Conservation (phyloP, 768 basidiomycete species). For the Naganishia onofrii region DNA sequence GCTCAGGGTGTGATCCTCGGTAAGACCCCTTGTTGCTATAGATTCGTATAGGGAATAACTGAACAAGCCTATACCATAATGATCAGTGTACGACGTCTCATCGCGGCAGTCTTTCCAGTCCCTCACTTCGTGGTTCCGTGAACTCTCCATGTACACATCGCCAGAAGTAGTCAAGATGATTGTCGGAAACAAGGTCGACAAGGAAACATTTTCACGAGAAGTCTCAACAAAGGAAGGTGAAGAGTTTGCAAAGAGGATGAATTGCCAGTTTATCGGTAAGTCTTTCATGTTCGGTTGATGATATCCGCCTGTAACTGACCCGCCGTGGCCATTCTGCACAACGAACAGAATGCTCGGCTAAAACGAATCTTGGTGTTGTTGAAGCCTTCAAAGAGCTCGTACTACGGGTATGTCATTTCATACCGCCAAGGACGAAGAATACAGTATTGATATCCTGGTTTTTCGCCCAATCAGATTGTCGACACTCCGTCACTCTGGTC, state of each 20-base stretch:
- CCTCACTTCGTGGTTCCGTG: conserved; percentile 82
- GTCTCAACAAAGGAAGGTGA: conserved; percentile 75
- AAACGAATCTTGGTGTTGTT: conserved; percentile 78
- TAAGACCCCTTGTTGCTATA: conserved; percentile 35
- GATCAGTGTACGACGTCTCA: conserved; percentile 95
- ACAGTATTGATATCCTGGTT: too few species aligned
- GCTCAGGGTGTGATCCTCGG: conserved; percentile 57
- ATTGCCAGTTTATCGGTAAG: conserved; percentile 69
- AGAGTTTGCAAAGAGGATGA: conserved; percentile 76
- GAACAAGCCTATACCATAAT: too few species aligned
- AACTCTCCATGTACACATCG: conserved; percentile 89
- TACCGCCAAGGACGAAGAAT: too few species aligned
- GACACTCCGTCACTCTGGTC: conserved; percentile 78
- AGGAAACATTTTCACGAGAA: conserved; percentile 66
- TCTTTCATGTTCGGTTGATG: neutral
- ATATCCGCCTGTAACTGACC: neutral
- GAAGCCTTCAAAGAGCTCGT: conserved; percentile 78
- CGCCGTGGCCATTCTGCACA: neutral
- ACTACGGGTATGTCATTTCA: conserved; percentile 59
- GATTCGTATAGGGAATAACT: neutral
- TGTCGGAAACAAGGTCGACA: conserved; percentile 87
- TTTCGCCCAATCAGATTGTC: conserved; percentile 53
- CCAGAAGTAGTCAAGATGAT: conserved; percentile 86
- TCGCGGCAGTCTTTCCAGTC: conserved; percentile 90
- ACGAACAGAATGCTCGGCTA: conserved; percentile 76